Percentiles rank a stretch among this genome's conserved stretches.
phyloP scores from a whole-genome alignment of 371 early-diverging fungal species.

The Aphelidium insulamus region DNA sequence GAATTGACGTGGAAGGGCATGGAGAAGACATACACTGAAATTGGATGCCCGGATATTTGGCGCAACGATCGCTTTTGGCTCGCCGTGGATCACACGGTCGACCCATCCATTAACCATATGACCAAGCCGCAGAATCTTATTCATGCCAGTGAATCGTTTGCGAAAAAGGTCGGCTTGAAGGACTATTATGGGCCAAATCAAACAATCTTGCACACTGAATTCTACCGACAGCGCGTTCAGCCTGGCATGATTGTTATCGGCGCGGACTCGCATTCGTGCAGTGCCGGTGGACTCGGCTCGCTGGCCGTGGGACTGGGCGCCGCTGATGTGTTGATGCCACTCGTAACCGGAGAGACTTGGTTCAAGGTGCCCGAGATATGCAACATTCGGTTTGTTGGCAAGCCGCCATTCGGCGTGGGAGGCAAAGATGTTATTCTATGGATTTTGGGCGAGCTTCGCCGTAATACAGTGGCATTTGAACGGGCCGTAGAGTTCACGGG shows the following conservation, averaged over 20 bases:
- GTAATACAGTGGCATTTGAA: conserved; percentile 56
- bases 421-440: conserved; percentile 54
- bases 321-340: conserved; percentile 56
- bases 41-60: conserved; percentile 43
- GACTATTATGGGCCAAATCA: conserved; percentile 51
- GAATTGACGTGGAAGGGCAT: conserved; percentile 65
- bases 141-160: conserved; percentile 33
- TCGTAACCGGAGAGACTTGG: conserved; percentile 61
- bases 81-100: conserved; percentile 53
- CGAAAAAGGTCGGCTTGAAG: conserved; percentile 38
- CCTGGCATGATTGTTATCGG: conserved; percentile 55
- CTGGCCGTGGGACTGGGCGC: conserved; percentile 58
- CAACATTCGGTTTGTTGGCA: conserved; percentile 38
- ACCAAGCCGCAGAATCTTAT: conserved; percentile 40
- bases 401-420: conserved; percentile 48
- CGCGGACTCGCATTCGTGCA: conserved; percentile 60
- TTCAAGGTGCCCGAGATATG: conserved; percentile 55
- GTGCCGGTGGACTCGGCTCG: conserved; percentile 46
- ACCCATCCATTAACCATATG: conserved; percentile 42
- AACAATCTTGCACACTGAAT: conserved; percentile 56
- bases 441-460: conserved; percentile 49
- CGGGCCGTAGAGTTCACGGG: conserved; percentile 55
- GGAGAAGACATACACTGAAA: conserved; percentile 52
- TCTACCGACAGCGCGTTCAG: conserved; percentile 55
- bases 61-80: conserved; percentile 63